Base-by-base conservation (phyloP, 768 basidiomycete species). In the Tylopilus intermedius region DNA sequence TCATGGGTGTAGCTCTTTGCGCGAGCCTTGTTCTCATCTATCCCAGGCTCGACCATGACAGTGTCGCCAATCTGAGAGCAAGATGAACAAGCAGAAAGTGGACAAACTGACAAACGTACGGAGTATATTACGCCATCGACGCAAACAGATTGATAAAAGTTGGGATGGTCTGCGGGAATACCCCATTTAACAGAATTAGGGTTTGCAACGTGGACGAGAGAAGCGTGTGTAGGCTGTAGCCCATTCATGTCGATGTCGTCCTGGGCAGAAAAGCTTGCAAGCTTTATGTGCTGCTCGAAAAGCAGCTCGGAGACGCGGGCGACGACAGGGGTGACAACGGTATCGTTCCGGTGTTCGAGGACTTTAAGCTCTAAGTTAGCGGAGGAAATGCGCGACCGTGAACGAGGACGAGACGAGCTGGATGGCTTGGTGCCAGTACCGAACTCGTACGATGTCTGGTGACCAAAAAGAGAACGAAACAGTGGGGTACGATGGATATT, bases 1-100 rank as follows among this genome's bases (percentile, higher is more conserved):
- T 69, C 65, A 13, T 69, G 62, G 8, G 58, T 40, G 13, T 78
- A 76, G 59, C 73, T 75, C 45, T 68, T 67, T 15, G 72, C 73
- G 7, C 80, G 69, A 29, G 56, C 62, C 52, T 50, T 64, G 51
- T 81, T 67, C 32, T 69, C 68, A 50, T 83, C 81, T 30, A 71
- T 56, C 1, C 84, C 86, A 10, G 79, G 79, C 55, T 76, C 73
- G 3, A 87, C 81, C 74, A 85, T 80, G 0, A 87, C 79, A 45
- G 76, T 64, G 54, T 88, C 83, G 10, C 84, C 84, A 40, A 75
- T 68, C 86, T 88, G 42, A 1, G n/a, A 35, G 38, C 8, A 22
- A 27, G 21, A 47, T 70, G 21, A 62, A 43, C 9, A 2, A 60
- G 49, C 42, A 13, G 29, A 11, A 42, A 27, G n/a, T 22, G 7